A percentile compares a stretch with the other conserved stretches of the same genome.
Conservation (phyloP, 805 yeast species). For the Starmerella vaccinii region DNA sequence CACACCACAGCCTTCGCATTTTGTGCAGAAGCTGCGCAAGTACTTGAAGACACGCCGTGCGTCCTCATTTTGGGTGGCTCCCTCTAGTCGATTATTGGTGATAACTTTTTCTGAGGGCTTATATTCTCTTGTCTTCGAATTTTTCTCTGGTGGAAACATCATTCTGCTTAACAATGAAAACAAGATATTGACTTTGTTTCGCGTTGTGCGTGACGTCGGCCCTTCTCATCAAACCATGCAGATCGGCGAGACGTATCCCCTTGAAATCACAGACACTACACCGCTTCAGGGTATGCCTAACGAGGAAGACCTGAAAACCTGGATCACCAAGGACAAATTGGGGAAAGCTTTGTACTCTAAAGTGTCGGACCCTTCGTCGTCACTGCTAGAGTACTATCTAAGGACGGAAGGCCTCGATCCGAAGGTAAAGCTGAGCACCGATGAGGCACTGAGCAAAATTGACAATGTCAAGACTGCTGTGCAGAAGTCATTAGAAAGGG, state of each 20-base stretch:
- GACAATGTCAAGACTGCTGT: conserved; percentile 23
- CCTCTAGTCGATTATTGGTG: conserved; percentile 73
- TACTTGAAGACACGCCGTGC: conserved; percentile 73
- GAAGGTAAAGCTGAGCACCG: conserved; percentile 27
- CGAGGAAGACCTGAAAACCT: conserved; percentile 36
- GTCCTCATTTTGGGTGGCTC: conserved; percentile 61
- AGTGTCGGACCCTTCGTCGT: conserved; percentile 68
- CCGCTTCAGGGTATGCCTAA: conserved; percentile 39
- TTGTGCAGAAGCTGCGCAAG: conserved; percentile 76
- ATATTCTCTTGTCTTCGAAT: conserved; percentile 68
- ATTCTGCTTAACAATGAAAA: conserved; percentile 59
- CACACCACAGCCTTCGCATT: conserved; percentile 72
- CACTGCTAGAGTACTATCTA: conserved; percentile 55
- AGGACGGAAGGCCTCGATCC: conserved; percentile 40
- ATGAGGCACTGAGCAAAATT: conserved; percentile 22
- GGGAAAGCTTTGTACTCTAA: conserved; percentile 60
- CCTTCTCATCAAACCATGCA: conserved; percentile 48
- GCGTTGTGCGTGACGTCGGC: conserved; percentile 57
- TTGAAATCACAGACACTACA: conserved; percentile 11
- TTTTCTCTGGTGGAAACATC: conserved; percentile 91
- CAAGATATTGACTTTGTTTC: conserved; percentile 61
- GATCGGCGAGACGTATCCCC: conserved; percentile 60
- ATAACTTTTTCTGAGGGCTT: conserved; percentile 77
- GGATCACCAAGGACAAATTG: conserved; percentile 28
- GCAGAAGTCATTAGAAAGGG: conserved; percentile 29